Evolutionary conservation across 108 stramenopile species (phyloP), one percentile per base, ranked within the genome.

Genomic region (Cylindrotheca closterium): DNA sequence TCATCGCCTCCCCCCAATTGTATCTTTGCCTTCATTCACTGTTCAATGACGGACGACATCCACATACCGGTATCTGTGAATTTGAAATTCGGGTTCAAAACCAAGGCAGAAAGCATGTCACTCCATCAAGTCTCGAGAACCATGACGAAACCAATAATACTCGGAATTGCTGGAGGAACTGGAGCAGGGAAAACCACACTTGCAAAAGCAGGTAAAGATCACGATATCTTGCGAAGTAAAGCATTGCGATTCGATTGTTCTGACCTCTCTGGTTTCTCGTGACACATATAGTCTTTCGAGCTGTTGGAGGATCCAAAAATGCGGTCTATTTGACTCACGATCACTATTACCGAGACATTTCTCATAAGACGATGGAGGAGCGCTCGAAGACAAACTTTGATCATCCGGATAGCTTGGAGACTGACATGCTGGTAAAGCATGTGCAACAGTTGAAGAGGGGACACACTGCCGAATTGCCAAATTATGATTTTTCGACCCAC

Each of bases 371-470:
- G 0, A 23, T 86, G n/a, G 92, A 86, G 50, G 82, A 87, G 56
- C 76, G 94, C 21, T 79, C 71, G 8, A 70, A 79, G 33, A 81
- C 68, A 4, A 98, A 98, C 58, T 98, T 97, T 58, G 98, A 98
- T 67, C 98, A 98, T 54, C 98, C 98, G 21, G 83, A 93, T 50
- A 74, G 89, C 34, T 67, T 98, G n/a, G 98, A 98, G 31, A 97
- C 96, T 4, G 79, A 79, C 19, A 62, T 98, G 37, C 68, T 98
- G 28, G 79, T 93, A 17, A 30, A 86, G 47, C 96, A 98, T 47
- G 32, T 98, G n/a, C 56, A 64, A 45, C 55, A 76, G 34, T 71
- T 98, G 3, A 77, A 85, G 47, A 46, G 58, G 31, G 96, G 96
- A 25, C 59, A 81, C 19, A 34, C 73, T 0, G 89, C 93, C 2